Percentiles rank a stretch among this genome's conserved stretches.
Evolutionary conservation across 164 flowering plant species (phyloP).

Genomic region (Nelumbo lutea): DNA sequence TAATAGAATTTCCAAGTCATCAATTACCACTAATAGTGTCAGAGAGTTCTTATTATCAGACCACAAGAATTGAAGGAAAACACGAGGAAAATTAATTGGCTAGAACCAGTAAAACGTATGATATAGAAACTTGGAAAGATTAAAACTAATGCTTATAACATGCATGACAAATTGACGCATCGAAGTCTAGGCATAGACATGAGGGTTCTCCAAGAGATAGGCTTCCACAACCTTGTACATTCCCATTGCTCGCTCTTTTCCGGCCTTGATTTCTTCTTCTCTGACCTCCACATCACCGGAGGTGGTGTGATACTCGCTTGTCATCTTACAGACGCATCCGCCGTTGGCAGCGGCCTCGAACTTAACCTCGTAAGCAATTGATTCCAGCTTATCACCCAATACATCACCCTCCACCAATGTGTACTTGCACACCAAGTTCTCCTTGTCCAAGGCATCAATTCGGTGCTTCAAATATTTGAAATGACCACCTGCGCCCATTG

Average conservation of each 20-base stretch:
- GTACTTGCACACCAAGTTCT: conserved; percentile 13
- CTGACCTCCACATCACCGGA: background rate
- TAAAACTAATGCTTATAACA: too few relatives aligned
- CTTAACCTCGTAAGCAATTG: conserved; percentile 11
- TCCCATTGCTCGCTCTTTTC: conserved; percentile 12
- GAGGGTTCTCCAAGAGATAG: conserved; percentile 31
- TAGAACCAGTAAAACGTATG: too few relatives aligned
- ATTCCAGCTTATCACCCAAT: conserved; percentile 1
- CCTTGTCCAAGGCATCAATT: conserved; percentile 8
- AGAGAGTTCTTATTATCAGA: too few relatives aligned
- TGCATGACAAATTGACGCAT: background rate
- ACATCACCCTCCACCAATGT: conserved; percentile 12
- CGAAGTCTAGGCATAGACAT: conserved; percentile 10
- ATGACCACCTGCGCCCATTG: background rate
- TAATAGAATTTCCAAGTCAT: too few relatives aligned
- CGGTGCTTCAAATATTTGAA: conserved; percentile 12
- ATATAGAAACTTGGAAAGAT: too few relatives aligned
- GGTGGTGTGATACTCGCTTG: conserved; percentile 5
- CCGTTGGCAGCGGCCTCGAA: conserved; percentile 5
- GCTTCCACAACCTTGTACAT: conserved; percentile 21
- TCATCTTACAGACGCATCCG: conserved; percentile 13
- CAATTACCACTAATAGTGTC: too few relatives aligned
- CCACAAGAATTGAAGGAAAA: too few relatives aligned
- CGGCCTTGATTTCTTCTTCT: conserved; percentile 15
- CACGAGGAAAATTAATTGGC: too few relatives aligned